These are phyloP conservation scores for Colletotrichum ledebouriae DNA, from an alignment of 2,329 filamentous ascomycete genomes.

Conservation along the genomic window DNA sequence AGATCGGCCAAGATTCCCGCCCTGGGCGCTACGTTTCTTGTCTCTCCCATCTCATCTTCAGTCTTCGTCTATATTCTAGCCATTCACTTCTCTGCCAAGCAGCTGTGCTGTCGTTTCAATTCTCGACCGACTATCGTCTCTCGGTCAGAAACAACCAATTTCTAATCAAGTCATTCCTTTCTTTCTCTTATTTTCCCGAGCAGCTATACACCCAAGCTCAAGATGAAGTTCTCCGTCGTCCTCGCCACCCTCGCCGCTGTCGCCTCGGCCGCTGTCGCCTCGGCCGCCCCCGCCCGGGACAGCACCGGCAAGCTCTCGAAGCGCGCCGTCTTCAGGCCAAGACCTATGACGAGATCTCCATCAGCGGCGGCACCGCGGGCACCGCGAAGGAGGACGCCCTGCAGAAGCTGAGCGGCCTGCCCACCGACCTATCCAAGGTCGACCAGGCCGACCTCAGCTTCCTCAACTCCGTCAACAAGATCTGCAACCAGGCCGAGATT, in stretches of 20 bases:
- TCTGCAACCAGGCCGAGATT: slow-evolving; percentile 66
- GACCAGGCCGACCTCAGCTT: slow-evolving; percentile 61
- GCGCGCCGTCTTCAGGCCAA: slow-evolving; percentile 50
- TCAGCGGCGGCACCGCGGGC: slow-evolving; percentile 61
- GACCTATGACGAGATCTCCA: slow-evolving; percentile 60
- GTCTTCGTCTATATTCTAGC: slow-evolving; percentile 20
- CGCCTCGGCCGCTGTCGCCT: slow-evolving; percentile 48
- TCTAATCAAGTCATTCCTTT: neutral
- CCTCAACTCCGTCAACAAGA: slow-evolving; percentile 63
- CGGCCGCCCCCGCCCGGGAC: slow-evolving; percentile 24
- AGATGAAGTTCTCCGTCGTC: slow-evolving; percentile 53
- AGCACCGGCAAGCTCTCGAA: slow-evolving; percentile 42
- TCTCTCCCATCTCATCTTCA: slow-evolving; percentile 20
- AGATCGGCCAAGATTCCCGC: slow-evolving; percentile 19
- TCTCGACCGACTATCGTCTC: slow-evolving; percentile 12
- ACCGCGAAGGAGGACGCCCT: slow-evolving; percentile 59
- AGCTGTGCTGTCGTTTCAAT: slow-evolving; percentile 36
- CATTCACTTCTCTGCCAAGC: slow-evolving; percentile 21
- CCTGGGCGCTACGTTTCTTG: neutral
- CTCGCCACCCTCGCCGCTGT: slow-evolving; percentile 47
- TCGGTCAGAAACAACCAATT: slow-evolving; percentile 25
- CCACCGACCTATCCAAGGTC: slow-evolving; percentile 58
- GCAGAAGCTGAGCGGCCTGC: slow-evolving; percentile 54
- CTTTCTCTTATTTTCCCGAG: slow-evolving; percentile 38
- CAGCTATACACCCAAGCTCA: slow-evolving; percentile 16